Evolutionary conservation across 2,329 filamentous ascomycete species (phyloP).

Genomic region (Zalaria sp.): DNA sequence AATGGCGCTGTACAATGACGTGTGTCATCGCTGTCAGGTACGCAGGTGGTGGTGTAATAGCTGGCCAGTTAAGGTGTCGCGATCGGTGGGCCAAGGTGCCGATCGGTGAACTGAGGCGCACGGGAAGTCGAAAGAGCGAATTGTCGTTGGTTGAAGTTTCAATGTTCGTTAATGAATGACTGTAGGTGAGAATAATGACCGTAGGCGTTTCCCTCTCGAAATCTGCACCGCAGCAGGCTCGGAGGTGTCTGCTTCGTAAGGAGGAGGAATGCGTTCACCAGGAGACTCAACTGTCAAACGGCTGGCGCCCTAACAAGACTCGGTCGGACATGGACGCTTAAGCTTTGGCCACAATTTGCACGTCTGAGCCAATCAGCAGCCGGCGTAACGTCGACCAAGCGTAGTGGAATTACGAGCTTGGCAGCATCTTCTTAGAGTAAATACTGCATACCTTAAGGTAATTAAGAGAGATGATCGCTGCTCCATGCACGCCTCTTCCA

Average conservation of each 20-base stretch:
- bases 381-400: too few relatives aligned
- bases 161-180: constrained; percentile 3
- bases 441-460: too few relatives aligned
- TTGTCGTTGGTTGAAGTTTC: not conserved
- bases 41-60: not conserved
- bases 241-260: not conserved
- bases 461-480: too few relatives aligned
- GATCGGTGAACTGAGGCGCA: constrained; percentile 1
- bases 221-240: not conserved
- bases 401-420: too few relatives aligned
- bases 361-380: too few relatives aligned
- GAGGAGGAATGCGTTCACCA: not conserved
- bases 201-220: not conserved
- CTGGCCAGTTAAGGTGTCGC: not conserved
- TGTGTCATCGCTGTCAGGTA: not conserved
- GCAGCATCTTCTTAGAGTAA: too few relatives aligned
- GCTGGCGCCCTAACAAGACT: too few relatives aligned
- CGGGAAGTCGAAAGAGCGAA: not conserved
- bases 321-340: too few relatives aligned
- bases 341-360: too few relatives aligned
- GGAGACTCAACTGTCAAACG: not conserved
- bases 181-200: constrained; percentile 2
- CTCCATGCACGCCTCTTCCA: too few relatives aligned
- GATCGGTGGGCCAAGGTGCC: constrained; percentile 4
- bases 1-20: constrained; percentile 2